Evolutionary conservation across 2,329 filamentous ascomycete genomes (phyloP), one percentile per base, ranked within the genome.

Genomic region (Aspergillus nomiae): DNA sequence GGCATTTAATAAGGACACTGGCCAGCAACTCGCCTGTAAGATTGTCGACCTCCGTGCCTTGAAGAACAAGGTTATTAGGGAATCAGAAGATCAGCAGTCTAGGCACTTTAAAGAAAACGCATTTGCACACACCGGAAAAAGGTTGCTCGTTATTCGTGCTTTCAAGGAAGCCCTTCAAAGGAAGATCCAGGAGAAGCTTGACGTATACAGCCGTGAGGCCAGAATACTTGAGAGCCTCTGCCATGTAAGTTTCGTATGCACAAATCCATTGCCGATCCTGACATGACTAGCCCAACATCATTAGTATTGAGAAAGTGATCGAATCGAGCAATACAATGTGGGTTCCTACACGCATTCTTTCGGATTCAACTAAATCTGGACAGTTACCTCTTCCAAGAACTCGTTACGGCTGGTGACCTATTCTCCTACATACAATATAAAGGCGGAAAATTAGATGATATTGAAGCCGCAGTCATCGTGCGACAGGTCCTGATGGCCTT

Each of bases 301-400:
- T 89, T 64, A 70, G 75, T 4, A 71, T 89, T 3, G 82, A 89
- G 64, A 86, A 85, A 65, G 84, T 87, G 1, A 84, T 86, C 64
- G 81, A 77, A 66, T 85, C 83, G 6, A 72, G 76, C 4, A 80
- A 83, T 65, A 85, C 81, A 4, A 78, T 87, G 82, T 84, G 67
- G 72, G 79, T 70, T 8, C 11, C 12, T 11, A 7, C 1, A 30
- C 11, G 16, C n/a, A 12, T n/a, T 10, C 8, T 28, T 6, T 55
- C 6, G 30, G n/a, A 14, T 19, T 30, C 30, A 16, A 16, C 56
- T 62, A 55, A 62, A 1, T 11, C 19, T 28, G 30, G 51, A 32
- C 61, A 85, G 84, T 21, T 89, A 87, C 70, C 84, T 89, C 59
- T 86, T 89, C 63, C 82, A 87, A 70, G 87, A 89, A 51, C 79